Percentiles rank a stretch among this genome's conserved stretches.
phyloP scores from a whole-genome alignment of 441 rosid species.

The Gossypium lobatum region DNA sequence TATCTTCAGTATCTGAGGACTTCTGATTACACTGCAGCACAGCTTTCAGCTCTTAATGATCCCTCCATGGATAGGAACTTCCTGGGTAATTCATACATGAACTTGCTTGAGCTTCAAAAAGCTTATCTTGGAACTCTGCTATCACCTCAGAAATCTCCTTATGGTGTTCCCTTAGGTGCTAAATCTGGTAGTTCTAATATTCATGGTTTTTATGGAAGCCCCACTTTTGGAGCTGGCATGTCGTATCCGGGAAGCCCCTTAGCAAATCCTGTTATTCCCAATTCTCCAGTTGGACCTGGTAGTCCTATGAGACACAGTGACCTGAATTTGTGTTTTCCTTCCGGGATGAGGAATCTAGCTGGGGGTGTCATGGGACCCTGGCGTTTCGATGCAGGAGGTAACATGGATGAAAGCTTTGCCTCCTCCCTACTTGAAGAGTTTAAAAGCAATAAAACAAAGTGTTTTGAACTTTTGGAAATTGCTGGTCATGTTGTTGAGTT shows the following conservation, averaged over 20 bases:
- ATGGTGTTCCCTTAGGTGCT: slow-evolving; percentile 40
- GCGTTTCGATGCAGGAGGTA: slow-evolving; percentile 46
- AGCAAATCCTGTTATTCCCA: slow-evolving; percentile 50
- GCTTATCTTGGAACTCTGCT: slow-evolving; percentile 52
- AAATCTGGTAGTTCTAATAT: slow-evolving; percentile 53
- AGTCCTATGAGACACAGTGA: slow-evolving; percentile 69
- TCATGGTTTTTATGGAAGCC: slow-evolving; percentile 58
- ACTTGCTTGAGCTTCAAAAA: slow-evolving; percentile 60
- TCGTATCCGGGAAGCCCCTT: slow-evolving; percentile 71
- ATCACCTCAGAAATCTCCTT: slow-evolving; percentile 63
- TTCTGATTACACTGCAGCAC: slow-evolving; percentile 48
- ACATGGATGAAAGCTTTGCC: slow-evolving; percentile 48
- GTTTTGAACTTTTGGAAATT: slow-evolving; percentile 73
- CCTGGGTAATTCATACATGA: slow-evolving; percentile 50
- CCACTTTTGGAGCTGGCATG: slow-evolving; percentile 54
- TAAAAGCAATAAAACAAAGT: slow-evolving; percentile 71
- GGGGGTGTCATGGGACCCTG: slow-evolving; percentile 58
- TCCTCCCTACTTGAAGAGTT: slow-evolving; percentile 85
- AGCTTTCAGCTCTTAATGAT: slow-evolving; percentile 48
- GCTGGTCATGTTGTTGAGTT: slow-evolving; percentile 78
- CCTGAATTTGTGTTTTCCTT: slow-evolving; percentile 42
- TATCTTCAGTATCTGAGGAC: slow-evolving; percentile 25
- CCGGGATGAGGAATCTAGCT: slow-evolving; percentile 46
- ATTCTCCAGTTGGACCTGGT: slow-evolving; percentile 51
- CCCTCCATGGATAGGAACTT: slow-evolving; percentile 48